Conservation (phyloP, 345 rosid species). For the Populus pruinosa region DNA sequence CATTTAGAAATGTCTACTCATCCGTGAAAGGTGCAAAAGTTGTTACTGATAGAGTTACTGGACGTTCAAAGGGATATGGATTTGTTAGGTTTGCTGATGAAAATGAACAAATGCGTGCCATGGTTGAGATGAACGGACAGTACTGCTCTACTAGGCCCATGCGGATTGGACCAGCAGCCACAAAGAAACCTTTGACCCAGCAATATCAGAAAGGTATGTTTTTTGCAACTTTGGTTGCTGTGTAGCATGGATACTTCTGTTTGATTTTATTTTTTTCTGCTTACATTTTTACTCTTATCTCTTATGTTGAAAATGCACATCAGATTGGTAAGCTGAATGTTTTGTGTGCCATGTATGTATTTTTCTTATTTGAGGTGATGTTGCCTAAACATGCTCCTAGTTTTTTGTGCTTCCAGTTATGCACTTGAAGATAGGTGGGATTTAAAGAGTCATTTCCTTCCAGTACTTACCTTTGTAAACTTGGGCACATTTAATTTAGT, state of each 20-base stretch:
- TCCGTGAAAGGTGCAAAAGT: slow-evolving; percentile 92
- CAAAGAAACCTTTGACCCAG: slow-evolving; percentile 64
- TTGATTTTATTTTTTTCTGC: not conserved
- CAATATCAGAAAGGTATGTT: slow-evolving; percentile 71
- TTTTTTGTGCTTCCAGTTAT: slow-evolving; percentile 39
- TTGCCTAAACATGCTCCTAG: slow-evolving; percentile 22
- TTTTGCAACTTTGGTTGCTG: not conserved
- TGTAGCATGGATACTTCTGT: not conserved
- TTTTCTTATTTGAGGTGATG: slow-evolving; percentile 17
- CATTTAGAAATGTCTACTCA: slow-evolving; percentile 55
- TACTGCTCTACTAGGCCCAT: slow-evolving; percentile 82
- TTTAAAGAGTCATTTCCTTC: slow-evolving; percentile 58
- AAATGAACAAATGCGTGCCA: slow-evolving; percentile 73
- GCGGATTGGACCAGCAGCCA: slow-evolving; percentile 93
- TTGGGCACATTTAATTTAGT: slow-evolving; percentile 55
- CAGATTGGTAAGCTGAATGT: slow-evolving; percentile 30
- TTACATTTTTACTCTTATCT: not conserved
- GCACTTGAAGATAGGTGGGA: slow-evolving; percentile 40
- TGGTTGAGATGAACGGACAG: slow-evolving; percentile 93
- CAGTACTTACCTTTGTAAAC: slow-evolving; percentile 59
- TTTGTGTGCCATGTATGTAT: slow-evolving; percentile 3
- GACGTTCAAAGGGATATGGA: slow-evolving; percentile 94
- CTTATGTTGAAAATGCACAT: not conserved
- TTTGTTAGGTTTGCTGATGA: slow-evolving; percentile 91
- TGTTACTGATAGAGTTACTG: slow-evolving; percentile 84